Base-by-base conservation (phyloP, 352 stramenopile genomes). In the Aphanomyces euteiches region DNA sequence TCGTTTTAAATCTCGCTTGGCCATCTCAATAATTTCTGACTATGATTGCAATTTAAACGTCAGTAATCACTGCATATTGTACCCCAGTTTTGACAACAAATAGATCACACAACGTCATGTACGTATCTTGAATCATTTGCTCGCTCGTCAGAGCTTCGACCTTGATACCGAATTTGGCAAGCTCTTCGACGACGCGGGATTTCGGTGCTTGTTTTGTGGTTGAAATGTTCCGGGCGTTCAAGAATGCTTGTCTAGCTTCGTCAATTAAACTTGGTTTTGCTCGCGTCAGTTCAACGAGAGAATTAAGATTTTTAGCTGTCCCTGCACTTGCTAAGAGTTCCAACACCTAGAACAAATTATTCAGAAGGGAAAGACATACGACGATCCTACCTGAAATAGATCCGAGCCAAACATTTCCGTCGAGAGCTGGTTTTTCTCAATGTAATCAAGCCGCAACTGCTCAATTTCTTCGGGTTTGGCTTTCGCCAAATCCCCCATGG, bases 161-260 rank as follows among this genome's bases (percentile, higher is more conserved):
- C n/a, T 80, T 72, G 15, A 87, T 72, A 4, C 79, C 81, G 70
- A 91, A 90, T 58, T 90, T 91, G 12, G 58, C 28, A 5, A 93
- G 66, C 60, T 93, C 84, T 0, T 66, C 64, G 4, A 76, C 72
- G 54, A 93, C 78, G 1, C 67, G 66, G 3, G 66, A 45, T 1
- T 77, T 59, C 15, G 79, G 75, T 4, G 72, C 79, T 66, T 88
- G 78, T 19, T 79, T 65, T 41, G 87, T 75, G 53, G 90, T 80
- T 1, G 78, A 88, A 57, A 93, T 90, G 38, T 72, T 73, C 56
- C 90, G 90, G 43, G 90, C 85, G 47, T 89, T 83, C 19, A 93
- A 56, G 59, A 90, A 92, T 10, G 77, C 77, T 61, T 61, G 21
- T 37, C 10, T 50, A 12, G 43, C 10, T 50, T 50, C 17, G 10